These are phyloP conservation scores for Rickenella mellea DNA, from an alignment of 768 basidiomycete genomes.

Conservation along the genomic window DNA sequence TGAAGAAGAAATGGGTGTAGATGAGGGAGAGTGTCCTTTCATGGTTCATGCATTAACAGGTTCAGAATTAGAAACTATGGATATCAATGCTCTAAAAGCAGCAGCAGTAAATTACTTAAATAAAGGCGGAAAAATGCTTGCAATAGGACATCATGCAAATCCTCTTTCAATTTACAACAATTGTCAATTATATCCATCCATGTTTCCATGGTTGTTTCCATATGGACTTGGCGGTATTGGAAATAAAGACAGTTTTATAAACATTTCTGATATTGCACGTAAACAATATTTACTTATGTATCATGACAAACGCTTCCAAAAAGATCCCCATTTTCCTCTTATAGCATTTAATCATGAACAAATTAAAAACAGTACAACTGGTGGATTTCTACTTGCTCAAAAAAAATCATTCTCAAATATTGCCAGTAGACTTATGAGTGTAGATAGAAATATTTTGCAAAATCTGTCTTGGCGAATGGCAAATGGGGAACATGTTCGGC, in stretches of 20 bases:
- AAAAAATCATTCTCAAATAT: background rate
- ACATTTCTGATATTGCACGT: conserved; percentile 11
- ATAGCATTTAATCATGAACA: conserved; percentile 31
- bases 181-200: background rate
- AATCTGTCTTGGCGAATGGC: background rate
- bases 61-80: conserved; percentile 4
- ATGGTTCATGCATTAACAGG: background rate
- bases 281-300: conserved; percentile 25
- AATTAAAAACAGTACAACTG: conserved; percentile 17
- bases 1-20: background rate
- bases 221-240: conserved; percentile 28
- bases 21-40: background rate
- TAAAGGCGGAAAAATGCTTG: conserved; percentile 14
- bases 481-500: background rate
- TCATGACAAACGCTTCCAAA: conserved; percentile 30
- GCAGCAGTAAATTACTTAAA: conserved; percentile 14
- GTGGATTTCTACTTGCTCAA: conserved; percentile 20
- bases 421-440: background rate
- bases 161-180: background rate
- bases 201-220: conserved; percentile 24
- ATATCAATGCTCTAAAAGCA: conserved; percentile 13
- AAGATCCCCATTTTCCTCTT: conserved; percentile 25
- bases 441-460: conserved; percentile 3
- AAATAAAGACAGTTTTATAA: background rate
- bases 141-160: conserved; percentile 13